These are phyloP conservation scores for Leccinum holopus DNA, from an alignment of 1,284 basidiomycete species.

Conservation along the genomic window DNA sequence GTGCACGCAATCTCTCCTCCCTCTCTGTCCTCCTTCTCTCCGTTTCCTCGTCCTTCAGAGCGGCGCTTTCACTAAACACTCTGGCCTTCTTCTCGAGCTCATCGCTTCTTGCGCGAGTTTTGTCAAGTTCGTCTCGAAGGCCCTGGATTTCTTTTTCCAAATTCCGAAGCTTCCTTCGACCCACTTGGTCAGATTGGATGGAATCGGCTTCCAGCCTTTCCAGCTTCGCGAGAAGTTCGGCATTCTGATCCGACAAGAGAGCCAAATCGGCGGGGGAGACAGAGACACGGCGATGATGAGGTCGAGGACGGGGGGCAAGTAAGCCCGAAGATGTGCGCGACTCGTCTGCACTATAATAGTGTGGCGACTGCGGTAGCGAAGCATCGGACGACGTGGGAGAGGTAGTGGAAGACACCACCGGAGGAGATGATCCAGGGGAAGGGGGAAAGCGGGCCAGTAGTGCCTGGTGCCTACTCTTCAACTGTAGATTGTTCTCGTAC, in stretches of 20 bases:
- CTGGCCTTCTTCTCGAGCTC: slow-evolving; percentile 67
- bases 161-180: slow-evolving; percentile 64
- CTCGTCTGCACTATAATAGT: slow-evolving; percentile 30
- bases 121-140: slow-evolving; percentile 71
- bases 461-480: slow-evolving; percentile 68
- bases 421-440: slow-evolving; percentile 34
- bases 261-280: slow-evolving; percentile 69
- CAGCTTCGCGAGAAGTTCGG: slow-evolving; percentile 71
- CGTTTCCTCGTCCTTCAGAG: slow-evolving; percentile 45
- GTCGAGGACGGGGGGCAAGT: slow-evolving; percentile 28
- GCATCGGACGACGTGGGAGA: slow-evolving; percentile 30
- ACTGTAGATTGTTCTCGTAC: slow-evolving; percentile 63
- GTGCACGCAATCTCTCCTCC: slow-evolving; percentile 50
- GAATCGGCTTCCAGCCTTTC: slow-evolving; percentile 74
- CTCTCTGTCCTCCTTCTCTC: slow-evolving; percentile 54
- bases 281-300: slow-evolving; percentile 55
- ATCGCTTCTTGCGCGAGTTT: slow-evolving; percentile 62
- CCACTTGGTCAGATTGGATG: slow-evolving; percentile 59
- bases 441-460: slow-evolving; percentile 61
- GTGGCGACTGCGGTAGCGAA: slow-evolving; percentile 39
- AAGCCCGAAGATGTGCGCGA: slow-evolving; percentile 20
- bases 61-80: slow-evolving; percentile 39
- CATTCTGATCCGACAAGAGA: slow-evolving; percentile 75
- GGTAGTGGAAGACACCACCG: slow-evolving; percentile 29
- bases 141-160: slow-evolving; percentile 75